phyloP scores from a whole-genome alignment of 176 grass and related monocot species.

The Poa pratensis region DNA sequence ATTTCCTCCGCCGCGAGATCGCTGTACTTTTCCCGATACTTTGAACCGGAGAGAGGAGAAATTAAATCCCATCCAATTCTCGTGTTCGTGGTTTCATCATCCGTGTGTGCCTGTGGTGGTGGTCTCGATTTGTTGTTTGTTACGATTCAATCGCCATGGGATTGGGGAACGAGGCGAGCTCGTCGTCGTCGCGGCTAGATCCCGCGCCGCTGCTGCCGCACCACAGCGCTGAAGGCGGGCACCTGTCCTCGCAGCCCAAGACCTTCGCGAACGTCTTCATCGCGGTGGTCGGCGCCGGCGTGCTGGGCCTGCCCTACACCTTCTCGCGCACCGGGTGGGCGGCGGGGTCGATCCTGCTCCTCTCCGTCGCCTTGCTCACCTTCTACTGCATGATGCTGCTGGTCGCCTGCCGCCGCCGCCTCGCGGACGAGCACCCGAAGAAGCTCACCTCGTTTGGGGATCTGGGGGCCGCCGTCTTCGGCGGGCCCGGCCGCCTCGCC shows the following conservation, averaged over 20 bases:
- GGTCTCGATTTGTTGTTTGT: neutral
- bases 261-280: constrained; percentile 99
- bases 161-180: constrained; percentile 64
- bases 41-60: neutral
- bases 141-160: constrained; percentile 54
- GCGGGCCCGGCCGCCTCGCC: constrained; percentile 60
- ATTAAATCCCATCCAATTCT: neutral
- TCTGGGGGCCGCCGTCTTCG: constrained; percentile 67
- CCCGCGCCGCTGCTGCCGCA: constrained; percentile 62
- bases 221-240: constrained; percentile 20
- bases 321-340: constrained; percentile 92
- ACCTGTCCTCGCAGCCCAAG: constrained; percentile 87
- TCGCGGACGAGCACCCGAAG: constrained; percentile 63
- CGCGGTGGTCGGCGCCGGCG: constrained; percentile 94
- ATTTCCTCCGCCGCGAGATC: constrained; percentile 27
- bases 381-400: constrained; percentile 99
- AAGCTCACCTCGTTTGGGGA: constrained; percentile 79
- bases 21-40: neutral
- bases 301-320: constrained; percentile 93
- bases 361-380: constrained; percentile 66
- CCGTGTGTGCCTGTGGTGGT: neutral
- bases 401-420: constrained; percentile 71
- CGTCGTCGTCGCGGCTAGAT: constrained; percentile 59
- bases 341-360: constrained; percentile 66
- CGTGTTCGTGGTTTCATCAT: neutral